These are phyloP conservation scores for Candida tetrigidarum DNA, from an alignment of 1,139 yeast species.

Conservation along the genomic window DNA sequence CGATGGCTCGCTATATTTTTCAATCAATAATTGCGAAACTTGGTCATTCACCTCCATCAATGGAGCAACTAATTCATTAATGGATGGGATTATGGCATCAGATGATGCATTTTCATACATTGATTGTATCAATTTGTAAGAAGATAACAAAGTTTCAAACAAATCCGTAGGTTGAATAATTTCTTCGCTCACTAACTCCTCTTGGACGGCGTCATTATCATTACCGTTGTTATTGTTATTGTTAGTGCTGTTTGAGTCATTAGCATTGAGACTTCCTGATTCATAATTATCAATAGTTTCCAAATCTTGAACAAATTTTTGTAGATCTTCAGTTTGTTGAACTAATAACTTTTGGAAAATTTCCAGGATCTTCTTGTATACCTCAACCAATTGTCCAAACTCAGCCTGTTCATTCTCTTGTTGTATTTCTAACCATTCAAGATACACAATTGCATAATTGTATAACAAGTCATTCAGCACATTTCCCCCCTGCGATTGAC, in stretches of 20 bases:
- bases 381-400: slow-evolving; percentile 21
- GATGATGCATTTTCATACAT: slow-evolving; percentile 28
- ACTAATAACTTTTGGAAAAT: slow-evolving; percentile 23
- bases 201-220: slow-evolving; percentile 19
- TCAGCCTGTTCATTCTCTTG: slow-evolving; percentile 21
- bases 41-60: slow-evolving; percentile 25
- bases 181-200: slow-evolving; percentile 30
- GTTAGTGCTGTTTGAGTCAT: no score
- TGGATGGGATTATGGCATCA: slow-evolving; percentile 7
- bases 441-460: slow-evolving; percentile 51
- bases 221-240: slow-evolving; percentile 9
- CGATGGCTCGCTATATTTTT: slow-evolving; percentile 25
- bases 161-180: slow-evolving; percentile 44
- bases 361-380: slow-evolving; percentile 23
- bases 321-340: slow-evolving; percentile 30
- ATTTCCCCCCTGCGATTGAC: slow-evolving; percentile 2
- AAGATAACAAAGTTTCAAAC: slow-evolving; percentile 38
- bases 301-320: slow-evolving; percentile 33
- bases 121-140: slow-evolving; percentile 35
- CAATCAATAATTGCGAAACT: slow-evolving; percentile 27
- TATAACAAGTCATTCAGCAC: slow-evolving; percentile 45
- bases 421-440: slow-evolving; percentile 47
- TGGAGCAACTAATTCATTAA: slow-evolving; percentile 17
- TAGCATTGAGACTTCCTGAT: not conserved
- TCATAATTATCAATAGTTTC: slow-evolving; percentile 15